Evolutionary conservation across 169 alveolate species (phyloP).

Genomic region (Plasmodium chabaudi): DNA sequence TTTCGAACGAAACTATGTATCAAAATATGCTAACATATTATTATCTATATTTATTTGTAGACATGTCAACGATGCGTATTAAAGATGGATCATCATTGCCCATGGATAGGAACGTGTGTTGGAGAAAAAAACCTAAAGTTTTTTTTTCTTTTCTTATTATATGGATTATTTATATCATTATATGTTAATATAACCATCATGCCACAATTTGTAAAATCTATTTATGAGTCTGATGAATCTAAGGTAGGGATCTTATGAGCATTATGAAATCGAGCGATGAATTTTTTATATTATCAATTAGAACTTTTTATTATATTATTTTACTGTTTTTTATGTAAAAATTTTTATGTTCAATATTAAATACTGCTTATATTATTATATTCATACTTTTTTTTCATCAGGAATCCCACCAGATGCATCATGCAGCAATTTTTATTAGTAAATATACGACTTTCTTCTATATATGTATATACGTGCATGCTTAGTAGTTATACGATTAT

Average conservation of each 20-base stretch:
- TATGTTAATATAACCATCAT: conserved; percentile 27
- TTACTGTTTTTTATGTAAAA: not conserved
- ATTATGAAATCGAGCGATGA: no score
- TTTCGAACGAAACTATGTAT: not conserved
- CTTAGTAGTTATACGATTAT: not conserved
- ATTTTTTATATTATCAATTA: no score
- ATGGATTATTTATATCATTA: conserved; percentile 37
- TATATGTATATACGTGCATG: not conserved
- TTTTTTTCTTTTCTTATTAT: conserved; percentile 39
- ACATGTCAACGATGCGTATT: conserved; percentile 46
- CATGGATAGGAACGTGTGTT: conserved; percentile 74
- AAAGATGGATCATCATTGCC: conserved; percentile 74
- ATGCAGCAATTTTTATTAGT: conserved; percentile 47
- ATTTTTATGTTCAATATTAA: not conserved
- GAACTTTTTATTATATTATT: not conserved
- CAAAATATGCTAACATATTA: no score
- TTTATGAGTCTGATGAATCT: conserved; percentile 10
- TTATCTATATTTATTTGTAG: not conserved
- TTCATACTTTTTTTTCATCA: not conserved
- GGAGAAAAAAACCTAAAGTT: conserved; percentile 61
- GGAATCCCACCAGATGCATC: conserved; percentile 27
- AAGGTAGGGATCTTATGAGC: not conserved
- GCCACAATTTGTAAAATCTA: conserved; percentile 40
- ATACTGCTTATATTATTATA: not conserved
- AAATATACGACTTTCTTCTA: not conserved